These are phyloP conservation scores for Lasiodiplodia theobromae DNA, from an alignment of 2,329 filamentous ascomycete genomes.

Conservation along the genomic window DNA sequence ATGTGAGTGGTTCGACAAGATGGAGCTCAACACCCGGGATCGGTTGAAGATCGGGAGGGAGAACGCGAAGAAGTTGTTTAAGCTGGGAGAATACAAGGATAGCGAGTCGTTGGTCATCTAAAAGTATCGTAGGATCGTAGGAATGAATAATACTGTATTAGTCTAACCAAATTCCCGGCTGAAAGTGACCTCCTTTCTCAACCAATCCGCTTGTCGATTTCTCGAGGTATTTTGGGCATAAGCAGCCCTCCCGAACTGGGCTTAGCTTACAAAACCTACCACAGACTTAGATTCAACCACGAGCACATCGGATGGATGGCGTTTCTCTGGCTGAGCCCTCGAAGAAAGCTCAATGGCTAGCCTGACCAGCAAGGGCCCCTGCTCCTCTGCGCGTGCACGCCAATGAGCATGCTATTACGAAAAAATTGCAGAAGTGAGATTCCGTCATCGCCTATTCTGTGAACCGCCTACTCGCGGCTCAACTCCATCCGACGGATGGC, in stretches of 20 bases:
- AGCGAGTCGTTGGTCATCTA: slow-evolving; percentile 31
- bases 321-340: no score
- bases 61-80: slow-evolving; percentile 55
- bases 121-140: not conserved
- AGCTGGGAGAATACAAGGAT: slow-evolving; percentile 37
- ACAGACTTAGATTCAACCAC: no score
- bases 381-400: no score
- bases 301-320: no score
- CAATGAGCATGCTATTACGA: no score
- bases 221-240: not conserved
- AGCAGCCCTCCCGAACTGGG: no score
- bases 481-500: slow-evolving; percentile 5
- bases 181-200: not conserved
- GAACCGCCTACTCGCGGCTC: slow-evolving; percentile 10
- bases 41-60: slow-evolving; percentile 53
- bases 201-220: not conserved
- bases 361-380: no score
- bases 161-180: not conserved
- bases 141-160: not conserved
- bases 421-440: not conserved
- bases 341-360: no score
- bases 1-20: slow-evolving; percentile 39
- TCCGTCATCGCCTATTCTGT: not conserved
- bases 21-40: slow-evolving; percentile 14
- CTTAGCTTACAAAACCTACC: no score